Base-by-base conservation (phyloP, 192 early-diverging fungal genomes). In the Phlyctochytrium arcticum region DNA sequence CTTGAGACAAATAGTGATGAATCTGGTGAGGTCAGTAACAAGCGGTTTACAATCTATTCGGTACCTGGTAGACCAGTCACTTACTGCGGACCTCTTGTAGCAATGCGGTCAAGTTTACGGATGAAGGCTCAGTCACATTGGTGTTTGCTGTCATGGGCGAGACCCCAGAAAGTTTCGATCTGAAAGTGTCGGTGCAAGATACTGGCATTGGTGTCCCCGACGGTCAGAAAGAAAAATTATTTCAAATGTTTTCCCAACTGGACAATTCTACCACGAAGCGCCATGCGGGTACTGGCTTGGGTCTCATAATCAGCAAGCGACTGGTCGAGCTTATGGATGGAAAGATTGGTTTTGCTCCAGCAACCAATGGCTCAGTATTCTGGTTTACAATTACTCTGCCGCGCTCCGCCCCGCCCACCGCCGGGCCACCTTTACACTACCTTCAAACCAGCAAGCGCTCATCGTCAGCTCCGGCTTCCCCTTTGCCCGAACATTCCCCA, bases 221-320 rank as follows among this genome's bases (percentile, higher is more conserved):
- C 5, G 36, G 39, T 19, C 26, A 55, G 39, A 31, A 27, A 3
- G 62, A 39, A 15, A 29, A 56, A 3, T 17, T 65, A 8, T 65
- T 65, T 37, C 36, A 56, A 31, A 50, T 54, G 34, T 65, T 65
- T 33, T 50, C 56, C 3, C 62, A 65, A 37, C 26, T 65, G 37
- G 62, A 65, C 15, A 60, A n/a, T n/a, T n/a, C n/a, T n/a, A n/a
- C n/a, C n/a, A n/a, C n/a, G n/a, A n/a, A n/a, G n/a, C n/a, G n/a
- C 39, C 19, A 60, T n/a, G n/a, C n/a, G n/a, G 67, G 67, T 31
- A 69, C 67, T 8, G 67, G 67, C 12, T 36, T 69, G 34, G 67
- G 67, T 3, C 50, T 69, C 36, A 51, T 59, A 15, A 69, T 69
- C 19, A 54, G 34, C 17, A 9, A 24, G 4, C 27, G 32, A 24